Percentiles rank a stretch among this genome's conserved stretches.
Evolutionary conservation across 225 moss, liverwort and hornwort species (phyloP).

Genomic region (Polytrichum formosum): DNA sequence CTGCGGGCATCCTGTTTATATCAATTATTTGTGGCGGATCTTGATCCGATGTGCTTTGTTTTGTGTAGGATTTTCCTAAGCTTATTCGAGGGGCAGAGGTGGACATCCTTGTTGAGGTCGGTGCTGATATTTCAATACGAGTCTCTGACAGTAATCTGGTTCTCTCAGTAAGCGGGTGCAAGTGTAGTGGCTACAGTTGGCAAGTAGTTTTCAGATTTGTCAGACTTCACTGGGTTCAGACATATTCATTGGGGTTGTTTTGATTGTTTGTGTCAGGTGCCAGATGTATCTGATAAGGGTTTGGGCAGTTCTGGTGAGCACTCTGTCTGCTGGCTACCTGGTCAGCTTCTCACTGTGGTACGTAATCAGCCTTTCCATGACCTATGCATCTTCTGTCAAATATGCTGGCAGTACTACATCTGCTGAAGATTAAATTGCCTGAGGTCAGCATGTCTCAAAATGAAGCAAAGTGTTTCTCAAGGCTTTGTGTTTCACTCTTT

Average conservation of each 20-base stretch:
- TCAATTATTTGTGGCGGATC: not conserved
- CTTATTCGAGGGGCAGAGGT: conserved; percentile 90
- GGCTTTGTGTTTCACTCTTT: no score
- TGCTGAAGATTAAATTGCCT: no score
- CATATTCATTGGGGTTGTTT: not conserved
- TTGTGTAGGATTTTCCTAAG: conserved; percentile 57
- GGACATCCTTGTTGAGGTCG: conserved; percentile 72
- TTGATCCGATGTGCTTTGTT: not conserved
- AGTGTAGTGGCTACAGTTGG: conserved; percentile 1
- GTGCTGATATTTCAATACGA: conserved; percentile 9
- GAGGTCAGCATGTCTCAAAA: no score
- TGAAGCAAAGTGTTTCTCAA: no score
- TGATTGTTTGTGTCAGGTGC: conserved; percentile 30
- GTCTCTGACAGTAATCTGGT: no score
- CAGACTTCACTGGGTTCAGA: not conserved
- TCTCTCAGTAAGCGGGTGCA: not conserved
- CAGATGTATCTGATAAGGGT: conserved; percentile 46
- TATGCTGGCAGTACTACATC: no score
- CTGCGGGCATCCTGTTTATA: not conserved
- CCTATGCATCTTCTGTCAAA: no score
- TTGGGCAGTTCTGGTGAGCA: conserved; percentile 59
- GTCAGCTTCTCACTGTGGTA: conserved; percentile 61
- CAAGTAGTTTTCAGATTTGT: not conserved
- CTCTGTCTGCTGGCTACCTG: conserved; percentile 64
- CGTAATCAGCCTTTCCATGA: conserved; percentile 1